A percentile compares a stretch with the other conserved stretches of the same genome.
phyloP scores from a whole-genome alignment of 108 stramenopile genomes.

The Skeletonema marinoi region DNA sequence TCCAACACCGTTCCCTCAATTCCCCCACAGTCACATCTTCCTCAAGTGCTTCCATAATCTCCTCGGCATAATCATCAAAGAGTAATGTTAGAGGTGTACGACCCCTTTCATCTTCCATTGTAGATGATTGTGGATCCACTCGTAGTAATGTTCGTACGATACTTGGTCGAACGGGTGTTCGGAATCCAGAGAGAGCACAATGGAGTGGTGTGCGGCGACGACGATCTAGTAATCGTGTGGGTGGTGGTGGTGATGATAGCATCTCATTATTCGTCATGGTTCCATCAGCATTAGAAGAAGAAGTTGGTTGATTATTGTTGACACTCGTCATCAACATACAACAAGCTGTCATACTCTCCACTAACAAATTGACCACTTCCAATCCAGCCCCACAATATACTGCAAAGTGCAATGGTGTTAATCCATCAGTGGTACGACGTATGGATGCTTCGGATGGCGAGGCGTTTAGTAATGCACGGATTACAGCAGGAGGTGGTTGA shows the following conservation, averaged over 20 bases:
- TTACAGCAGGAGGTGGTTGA: constrained; percentile 50
- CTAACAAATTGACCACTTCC: constrained; percentile 40
- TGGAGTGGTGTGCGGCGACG: constrained; percentile 56
- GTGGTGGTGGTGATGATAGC: constrained; percentile 12
- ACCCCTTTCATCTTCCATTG: constrained; percentile 47
- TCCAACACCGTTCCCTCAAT: constrained; percentile 14
- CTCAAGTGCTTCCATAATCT: constrained; percentile 53
- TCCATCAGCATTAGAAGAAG: constrained; percentile 5
- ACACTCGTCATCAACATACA: background rate
- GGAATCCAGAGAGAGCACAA: constrained; percentile 58
- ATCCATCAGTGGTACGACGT: constrained; percentile 49
- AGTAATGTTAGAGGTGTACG: constrained; percentile 49
- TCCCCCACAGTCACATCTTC: constrained; percentile 26
- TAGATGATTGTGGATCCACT: constrained; percentile 44
- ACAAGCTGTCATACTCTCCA: constrained; percentile 41
- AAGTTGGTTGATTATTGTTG: background rate
- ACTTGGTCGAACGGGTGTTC: constrained; percentile 44
- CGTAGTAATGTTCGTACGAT: constrained; percentile 44
- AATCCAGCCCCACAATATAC: constrained; percentile 50
- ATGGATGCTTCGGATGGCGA: constrained; percentile 27
- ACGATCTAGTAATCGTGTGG: constrained; percentile 49
- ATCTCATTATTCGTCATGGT: background rate
- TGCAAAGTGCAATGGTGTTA: constrained; percentile 60
- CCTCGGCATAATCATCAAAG: constrained; percentile 61
- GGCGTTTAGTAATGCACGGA: constrained; percentile 43